phyloP scores from a whole-genome alignment of 257 asterid species.

The Leptodermis oblonga region DNA sequence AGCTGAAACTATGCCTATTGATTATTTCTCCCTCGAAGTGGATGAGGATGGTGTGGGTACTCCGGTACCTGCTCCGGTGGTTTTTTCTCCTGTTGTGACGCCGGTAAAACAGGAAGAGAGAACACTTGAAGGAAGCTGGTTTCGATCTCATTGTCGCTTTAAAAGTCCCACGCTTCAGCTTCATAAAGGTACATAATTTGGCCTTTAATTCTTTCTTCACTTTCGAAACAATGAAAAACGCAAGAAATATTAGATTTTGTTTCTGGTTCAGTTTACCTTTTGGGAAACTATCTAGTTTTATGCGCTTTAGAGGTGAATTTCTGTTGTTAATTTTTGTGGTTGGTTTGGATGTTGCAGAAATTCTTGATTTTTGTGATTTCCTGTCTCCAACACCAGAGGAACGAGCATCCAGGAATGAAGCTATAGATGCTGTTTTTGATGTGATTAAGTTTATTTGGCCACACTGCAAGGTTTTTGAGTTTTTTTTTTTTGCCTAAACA shows the following conservation, averaged over 20 bases:
- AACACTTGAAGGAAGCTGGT: constrained; percentile 85
- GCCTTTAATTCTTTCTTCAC: background rate
- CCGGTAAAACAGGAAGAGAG: constrained; percentile 18
- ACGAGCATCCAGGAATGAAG: constrained; percentile 63
- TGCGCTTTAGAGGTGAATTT: background rate
- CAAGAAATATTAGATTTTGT: background rate
- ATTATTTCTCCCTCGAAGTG: constrained; percentile 82
- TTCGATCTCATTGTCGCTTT: constrained; percentile 63
- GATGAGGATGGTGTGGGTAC: constrained; percentile 22
- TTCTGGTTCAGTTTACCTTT: background rate
- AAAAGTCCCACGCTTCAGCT: constrained; percentile 91
- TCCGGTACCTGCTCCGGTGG: constrained; percentile 17
- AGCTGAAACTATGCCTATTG: constrained; percentile 52
- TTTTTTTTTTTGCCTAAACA: too few species aligned
- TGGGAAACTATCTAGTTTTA: background rate
- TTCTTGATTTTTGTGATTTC: constrained; percentile 87
- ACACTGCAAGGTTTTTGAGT: constrained; percentile 65
- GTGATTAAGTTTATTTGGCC: constrained; percentile 94
- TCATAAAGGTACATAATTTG: constrained; percentile 58
- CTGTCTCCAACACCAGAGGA: constrained; percentile 89
- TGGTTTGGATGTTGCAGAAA: constrained; percentile 50
- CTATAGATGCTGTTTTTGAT: constrained; percentile 65
- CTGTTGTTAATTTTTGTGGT: background rate
- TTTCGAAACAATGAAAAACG: too few species aligned
- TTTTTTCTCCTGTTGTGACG: constrained; percentile 2